Base-by-base conservation (phyloP, 306 rosid genomes). In the Albizia julibrissin region DNA sequence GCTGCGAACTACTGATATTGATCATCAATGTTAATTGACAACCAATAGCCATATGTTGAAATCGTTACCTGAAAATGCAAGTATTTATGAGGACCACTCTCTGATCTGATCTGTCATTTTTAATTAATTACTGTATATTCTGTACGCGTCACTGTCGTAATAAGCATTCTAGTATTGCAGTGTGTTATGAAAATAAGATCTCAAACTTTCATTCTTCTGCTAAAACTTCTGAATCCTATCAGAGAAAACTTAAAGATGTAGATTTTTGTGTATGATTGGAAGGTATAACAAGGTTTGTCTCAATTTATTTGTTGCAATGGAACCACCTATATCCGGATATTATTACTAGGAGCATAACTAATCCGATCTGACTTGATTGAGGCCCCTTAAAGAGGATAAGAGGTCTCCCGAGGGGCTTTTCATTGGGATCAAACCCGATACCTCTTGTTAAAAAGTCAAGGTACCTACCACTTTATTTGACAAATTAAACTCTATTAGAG, bases 171-270 rank as follows among this genome's bases (percentile, higher is more conserved):
- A 50, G 19, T n/a, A 0, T 24, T 52, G 18, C 40, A 72, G 22
- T 50, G 29, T 31, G 29, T 74, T 11, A 18, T 13, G 42, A 33
- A 29, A 49, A 33, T 49, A 31, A 31, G 19, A 6, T 18, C n/a
- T n/a, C n/a, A 31, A 52, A 50, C 40, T 50, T 34, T 33, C 49
- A 16, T 10, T 75, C 39, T n/a, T 54, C 68, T 75, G 79, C n/a
- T 10, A 6, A 54, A 21, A 4, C 4, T 12, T 75, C 54, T 21
- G 3, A 37, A 37, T 21, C 39, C 13, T 43, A 42, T 65, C 15
- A 64, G 69, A 9, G 58, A 50, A 43, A 66, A 33, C 46, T 81
- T 54, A 66, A 77, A 24, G 76, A 8, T 13, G 66, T 49, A 19
- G 22, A 37, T 64, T 39, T 47, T 37, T 49, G 50, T 50, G 27